A percentile compares a stretch with the other conserved stretches of the same genome.
Evolutionary conservation across 306 rosid genomes (phyloP).

Genomic region (Senna tora): DNA sequence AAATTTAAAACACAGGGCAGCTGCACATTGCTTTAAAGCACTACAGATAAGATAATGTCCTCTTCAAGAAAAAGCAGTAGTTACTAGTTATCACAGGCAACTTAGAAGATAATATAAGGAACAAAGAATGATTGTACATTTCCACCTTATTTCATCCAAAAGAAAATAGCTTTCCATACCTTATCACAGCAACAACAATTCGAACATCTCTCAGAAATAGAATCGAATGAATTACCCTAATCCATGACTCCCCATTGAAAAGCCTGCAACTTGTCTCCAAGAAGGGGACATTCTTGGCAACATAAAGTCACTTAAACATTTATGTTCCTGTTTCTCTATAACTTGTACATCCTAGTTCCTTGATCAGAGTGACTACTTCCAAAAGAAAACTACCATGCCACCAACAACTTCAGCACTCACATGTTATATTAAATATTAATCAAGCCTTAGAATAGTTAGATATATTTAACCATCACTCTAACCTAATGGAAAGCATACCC

Average conservation of each 20-base stretch:
- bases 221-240: slow-evolving; percentile 1
- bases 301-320: slow-evolving; percentile 18
- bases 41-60: slow-evolving; percentile 21
- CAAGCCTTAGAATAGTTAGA: slow-evolving; percentile 20
- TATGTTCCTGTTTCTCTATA: slow-evolving; percentile 28
- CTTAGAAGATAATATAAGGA: slow-evolving; percentile 30
- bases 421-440: slow-evolving; percentile 17
- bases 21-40: slow-evolving; percentile 7
- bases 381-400: slow-evolving; percentile 26
- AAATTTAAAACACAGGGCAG: slow-evolving; percentile 5
- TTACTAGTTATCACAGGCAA: slow-evolving; percentile 13
- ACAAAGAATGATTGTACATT: slow-evolving; percentile 30
- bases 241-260: slow-evolving; percentile 15
- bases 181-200: slow-evolving; percentile 12
- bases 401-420: slow-evolving; percentile 23
- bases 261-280: slow-evolving; percentile 40
- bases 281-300: slow-evolving; percentile 22
- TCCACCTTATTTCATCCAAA: background rate
- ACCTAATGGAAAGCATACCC: slow-evolving; percentile 26
- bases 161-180: slow-evolving; percentile 27
- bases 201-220: slow-evolving; percentile 14
- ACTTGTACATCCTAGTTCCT: slow-evolving; percentile 34
- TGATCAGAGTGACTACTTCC: slow-evolving; percentile 24
- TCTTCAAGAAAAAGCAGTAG: slow-evolving; percentile 25
- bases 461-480: slow-evolving; percentile 30